These are phyloP conservation scores for Diaporthe batatas DNA, from an alignment of 2,329 filamentous ascomycete species.

Conservation along the genomic window DNA sequence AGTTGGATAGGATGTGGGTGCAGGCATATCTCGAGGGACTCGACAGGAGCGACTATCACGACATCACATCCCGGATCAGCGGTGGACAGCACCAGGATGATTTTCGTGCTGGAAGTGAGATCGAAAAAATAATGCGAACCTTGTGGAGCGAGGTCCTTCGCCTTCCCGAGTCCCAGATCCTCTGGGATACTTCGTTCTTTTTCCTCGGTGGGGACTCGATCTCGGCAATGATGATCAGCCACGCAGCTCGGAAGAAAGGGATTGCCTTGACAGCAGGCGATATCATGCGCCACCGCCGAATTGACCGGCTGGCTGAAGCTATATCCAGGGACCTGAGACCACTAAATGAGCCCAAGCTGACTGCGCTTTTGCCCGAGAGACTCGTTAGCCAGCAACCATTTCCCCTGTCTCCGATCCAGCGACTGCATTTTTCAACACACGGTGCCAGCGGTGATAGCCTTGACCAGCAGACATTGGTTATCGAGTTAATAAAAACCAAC, in stretches of 20 bases:
- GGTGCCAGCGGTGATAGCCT: neutral
- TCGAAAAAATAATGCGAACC: neutral
- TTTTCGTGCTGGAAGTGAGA: neutral
- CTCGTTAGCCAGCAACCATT: neutral
- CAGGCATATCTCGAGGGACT: neutral
- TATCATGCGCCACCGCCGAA: neutral
- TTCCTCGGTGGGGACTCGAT: constrained; percentile 50
- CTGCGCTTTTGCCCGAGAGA: neutral
- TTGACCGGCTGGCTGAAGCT: neutral
- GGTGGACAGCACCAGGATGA: neutral
- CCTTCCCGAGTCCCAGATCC: neutral
- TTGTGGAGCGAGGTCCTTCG: neutral
- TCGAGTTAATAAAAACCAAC: neutral
- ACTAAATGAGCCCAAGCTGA: neutral
- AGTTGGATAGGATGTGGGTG: constrained; percentile 27
- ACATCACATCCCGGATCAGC: neutral
- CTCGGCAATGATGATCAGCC: constrained; percentile 45
- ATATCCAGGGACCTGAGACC: neutral
- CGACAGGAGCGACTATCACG: neutral
- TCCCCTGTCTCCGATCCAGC: neutral
- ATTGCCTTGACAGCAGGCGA: constrained; percentile 34
- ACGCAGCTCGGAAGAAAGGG: constrained; percentile 39
- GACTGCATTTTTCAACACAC: neutral
- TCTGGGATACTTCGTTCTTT: constrained; percentile 47
- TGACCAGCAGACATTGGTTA: neutral